These are phyloP conservation scores for Tylopilus intermedius DNA, from an alignment of 768 basidiomycete species.

Conservation along the genomic window DNA sequence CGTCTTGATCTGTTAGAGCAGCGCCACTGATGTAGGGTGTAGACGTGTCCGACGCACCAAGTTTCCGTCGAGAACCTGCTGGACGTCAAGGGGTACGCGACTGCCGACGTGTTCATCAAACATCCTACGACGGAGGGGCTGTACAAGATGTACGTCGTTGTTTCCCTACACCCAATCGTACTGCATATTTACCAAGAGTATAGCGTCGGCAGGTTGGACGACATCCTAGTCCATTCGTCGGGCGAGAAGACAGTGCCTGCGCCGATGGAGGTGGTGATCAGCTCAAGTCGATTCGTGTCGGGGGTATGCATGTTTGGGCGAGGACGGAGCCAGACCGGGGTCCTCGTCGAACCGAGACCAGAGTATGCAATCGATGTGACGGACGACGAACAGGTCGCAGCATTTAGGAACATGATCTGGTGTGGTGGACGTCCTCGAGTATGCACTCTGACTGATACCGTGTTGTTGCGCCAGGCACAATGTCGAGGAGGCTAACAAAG, in stretches of 20 bases:
- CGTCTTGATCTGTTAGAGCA: no score
- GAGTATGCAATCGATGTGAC: constrained; percentile 23
- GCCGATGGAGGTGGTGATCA: not conserved
- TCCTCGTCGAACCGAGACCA: constrained; percentile 31
- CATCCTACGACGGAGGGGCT: not conserved
- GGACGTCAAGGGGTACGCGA: not conserved
- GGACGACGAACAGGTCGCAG: no score
- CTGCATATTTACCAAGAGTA: no score
- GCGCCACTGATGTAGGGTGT: no score
- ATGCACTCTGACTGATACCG: no score
- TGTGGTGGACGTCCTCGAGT: no score
- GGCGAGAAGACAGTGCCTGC: constrained; percentile 32
- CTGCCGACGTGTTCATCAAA: not conserved
- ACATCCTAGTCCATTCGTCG: not conserved
- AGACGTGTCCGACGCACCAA: not conserved
- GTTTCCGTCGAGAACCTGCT: not conserved
- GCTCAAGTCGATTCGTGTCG: not conserved
- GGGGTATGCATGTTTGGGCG: constrained; percentile 2
- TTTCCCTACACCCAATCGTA: no score
- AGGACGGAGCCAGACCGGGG: constrained; percentile 14
- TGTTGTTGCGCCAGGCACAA: no score
- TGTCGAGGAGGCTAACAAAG: no score
- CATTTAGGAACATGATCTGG: no score
- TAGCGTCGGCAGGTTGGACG: not conserved
- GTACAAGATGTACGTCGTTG: not conserved